Conservation (phyloP, 1,284 basidiomycete species). For the Rhodotorula mucilaginosa region DNA sequence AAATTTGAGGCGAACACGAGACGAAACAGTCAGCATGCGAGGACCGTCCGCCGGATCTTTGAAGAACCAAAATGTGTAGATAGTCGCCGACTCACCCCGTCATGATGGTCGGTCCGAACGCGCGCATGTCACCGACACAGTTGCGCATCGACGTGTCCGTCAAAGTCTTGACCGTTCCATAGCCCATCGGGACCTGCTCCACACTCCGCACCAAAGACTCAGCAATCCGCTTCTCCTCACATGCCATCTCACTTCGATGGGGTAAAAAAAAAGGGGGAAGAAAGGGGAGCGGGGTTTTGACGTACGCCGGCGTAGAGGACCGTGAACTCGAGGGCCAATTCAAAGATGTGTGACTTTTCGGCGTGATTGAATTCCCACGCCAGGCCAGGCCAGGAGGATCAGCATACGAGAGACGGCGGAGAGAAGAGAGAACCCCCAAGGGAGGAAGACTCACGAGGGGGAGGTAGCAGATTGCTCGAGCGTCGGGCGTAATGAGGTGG, state of each 20-base stretch:
- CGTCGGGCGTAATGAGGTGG: constrained; percentile 65
- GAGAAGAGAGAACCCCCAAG: neutral
- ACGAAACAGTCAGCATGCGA: neutral
- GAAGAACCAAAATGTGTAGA: too few relatives aligned
- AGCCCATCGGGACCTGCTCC: neutral
- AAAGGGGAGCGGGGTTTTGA: neutral
- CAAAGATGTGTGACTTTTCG: constrained; percentile 46
- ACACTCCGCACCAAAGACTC: neutral
- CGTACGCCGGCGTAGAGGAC: constrained; percentile 18
- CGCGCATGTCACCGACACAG: constrained; percentile 81
- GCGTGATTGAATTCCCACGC: neutral
- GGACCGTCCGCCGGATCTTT: too few relatives aligned
- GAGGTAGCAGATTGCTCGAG: constrained; percentile 75
- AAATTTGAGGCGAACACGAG: neutral
- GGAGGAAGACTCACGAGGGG: constrained; percentile 43
- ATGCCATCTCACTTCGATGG: too few relatives aligned
- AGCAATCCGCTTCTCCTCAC: too few relatives aligned
- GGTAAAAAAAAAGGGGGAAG: neutral
- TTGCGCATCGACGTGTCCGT: constrained; percentile 87
- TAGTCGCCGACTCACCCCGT: constrained; percentile 55
- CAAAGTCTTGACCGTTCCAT: constrained; percentile 88
- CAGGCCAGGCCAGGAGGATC: neutral
- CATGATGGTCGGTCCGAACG: constrained; percentile 71
- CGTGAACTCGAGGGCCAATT: constrained; percentile 63
- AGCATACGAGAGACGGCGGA: neutral